These are phyloP conservation scores for Colletotrichum paranaense DNA, from an alignment of 2,329 filamentous ascomycete species.

Conservation along the genomic window DNA sequence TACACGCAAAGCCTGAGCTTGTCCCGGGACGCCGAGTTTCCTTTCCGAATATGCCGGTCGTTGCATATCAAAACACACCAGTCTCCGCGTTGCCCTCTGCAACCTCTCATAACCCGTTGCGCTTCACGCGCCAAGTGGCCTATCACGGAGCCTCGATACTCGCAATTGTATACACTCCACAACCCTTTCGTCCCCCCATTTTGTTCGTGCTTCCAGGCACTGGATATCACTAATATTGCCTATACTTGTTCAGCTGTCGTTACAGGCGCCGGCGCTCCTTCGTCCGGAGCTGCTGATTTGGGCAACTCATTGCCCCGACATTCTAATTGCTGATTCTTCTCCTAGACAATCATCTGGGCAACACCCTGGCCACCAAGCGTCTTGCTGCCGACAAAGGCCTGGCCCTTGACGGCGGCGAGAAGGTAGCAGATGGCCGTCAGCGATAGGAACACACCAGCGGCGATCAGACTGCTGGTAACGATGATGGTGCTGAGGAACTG, in stretches of 20 bases:
- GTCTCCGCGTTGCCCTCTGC: constrained; percentile 1
- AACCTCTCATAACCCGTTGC: neutral
- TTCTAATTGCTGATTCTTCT: neutral
- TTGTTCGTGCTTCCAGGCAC: constrained; percentile 29
- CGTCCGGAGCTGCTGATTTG: neutral
- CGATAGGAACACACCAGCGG: constrained; percentile 83
- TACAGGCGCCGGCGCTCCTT: neutral
- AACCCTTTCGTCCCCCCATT: constrained; percentile 10
- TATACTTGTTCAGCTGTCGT: constrained; percentile 5
- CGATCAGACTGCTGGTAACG: constrained; percentile 79
- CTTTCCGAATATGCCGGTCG: constrained; percentile 34
- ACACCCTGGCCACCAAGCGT: constrained; percentile 93
- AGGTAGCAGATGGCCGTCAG: constrained; percentile 85
- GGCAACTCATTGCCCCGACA: neutral
- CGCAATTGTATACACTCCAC: constrained; percentile 25
- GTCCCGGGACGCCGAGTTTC: constrained; percentile 34
- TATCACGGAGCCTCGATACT: neutral
- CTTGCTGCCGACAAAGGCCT: constrained; percentile 93
- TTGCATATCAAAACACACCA: constrained; percentile 29
- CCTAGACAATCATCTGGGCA: constrained; percentile 96
- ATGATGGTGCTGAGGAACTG: constrained; percentile 85
- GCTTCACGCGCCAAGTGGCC: neutral
- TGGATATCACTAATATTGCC: constrained; percentile 29
- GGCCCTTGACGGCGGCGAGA: constrained; percentile 82
- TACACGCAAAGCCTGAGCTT: constrained; percentile 34